Evolutionary conservation across 768 basidiomycete genomes (phyloP).

Genomic region (Gymnopilus junonius): DNA sequence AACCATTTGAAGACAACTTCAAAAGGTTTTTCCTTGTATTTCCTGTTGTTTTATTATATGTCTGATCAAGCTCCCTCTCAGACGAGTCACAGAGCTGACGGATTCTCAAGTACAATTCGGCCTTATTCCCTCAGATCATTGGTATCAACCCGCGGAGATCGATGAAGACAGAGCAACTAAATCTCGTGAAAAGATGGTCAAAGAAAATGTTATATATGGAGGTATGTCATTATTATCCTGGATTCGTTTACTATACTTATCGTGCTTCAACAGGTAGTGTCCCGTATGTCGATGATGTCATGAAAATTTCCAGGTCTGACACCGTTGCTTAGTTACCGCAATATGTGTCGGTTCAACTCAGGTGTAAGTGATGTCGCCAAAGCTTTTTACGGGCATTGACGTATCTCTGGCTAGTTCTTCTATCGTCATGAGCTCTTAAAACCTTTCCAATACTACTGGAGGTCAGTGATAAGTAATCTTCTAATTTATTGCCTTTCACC

Average conservation of each 20-base stretch:
- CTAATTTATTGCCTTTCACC: background rate
- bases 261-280: constrained; percentile 60
- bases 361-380: constrained; percentile 59
- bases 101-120: constrained; percentile 72
- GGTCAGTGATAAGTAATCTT: constrained; percentile 28
- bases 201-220: constrained; percentile 69
- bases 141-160: constrained; percentile 83
- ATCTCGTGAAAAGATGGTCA: constrained; percentile 71
- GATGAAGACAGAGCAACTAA: constrained; percentile 72
- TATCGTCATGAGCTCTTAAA: constrained; percentile 82
- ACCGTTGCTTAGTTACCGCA: constrained; percentile 63
- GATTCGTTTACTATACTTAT: background rate
- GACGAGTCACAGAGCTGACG: constrained; percentile 62
- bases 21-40: constrained; percentile 49
- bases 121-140: constrained; percentile 76
- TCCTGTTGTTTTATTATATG: background rate
- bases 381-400: background rate
- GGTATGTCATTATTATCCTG: constrained; percentile 39
- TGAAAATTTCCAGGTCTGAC: background rate
- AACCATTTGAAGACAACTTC: constrained; percentile 72
- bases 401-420: constrained; percentile 64
- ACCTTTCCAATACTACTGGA: constrained; percentile 88
- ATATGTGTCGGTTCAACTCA: constrained; percentile 97
- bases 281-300: constrained; percentile 51
- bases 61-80: constrained; percentile 25